phyloP scores from a whole-genome alignment of 1,284 basidiomycete genomes.

The Coniferiporia weirii region DNA sequence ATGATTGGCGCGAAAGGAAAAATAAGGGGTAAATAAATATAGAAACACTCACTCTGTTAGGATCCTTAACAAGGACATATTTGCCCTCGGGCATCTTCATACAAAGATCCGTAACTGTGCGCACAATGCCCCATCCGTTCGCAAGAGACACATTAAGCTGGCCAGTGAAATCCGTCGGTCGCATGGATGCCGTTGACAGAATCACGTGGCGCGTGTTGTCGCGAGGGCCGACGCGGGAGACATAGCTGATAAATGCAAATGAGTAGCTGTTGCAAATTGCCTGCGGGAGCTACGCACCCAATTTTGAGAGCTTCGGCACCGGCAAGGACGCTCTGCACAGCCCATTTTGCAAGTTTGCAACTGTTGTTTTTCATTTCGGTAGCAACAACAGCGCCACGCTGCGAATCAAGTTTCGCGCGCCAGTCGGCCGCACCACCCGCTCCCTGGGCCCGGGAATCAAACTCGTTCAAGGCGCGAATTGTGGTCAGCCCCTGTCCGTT shows the following conservation, averaged over 20 bases:
- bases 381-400: constrained; percentile 96
- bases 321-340: constrained; percentile 92
- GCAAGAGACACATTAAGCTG: constrained; percentile 94
- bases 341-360: constrained; percentile 97
- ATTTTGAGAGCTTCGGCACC: constrained; percentile 98
- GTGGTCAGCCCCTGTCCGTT: constrained; percentile 82
- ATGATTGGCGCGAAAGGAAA: neutral
- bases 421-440: constrained; percentile 95
- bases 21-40: neutral
- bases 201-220: constrained; percentile 96
- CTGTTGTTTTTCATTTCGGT: constrained; percentile 99
- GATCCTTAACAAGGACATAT: constrained; percentile 93
- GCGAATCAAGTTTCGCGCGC: constrained; percentile 92
- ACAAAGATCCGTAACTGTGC: constrained; percentile 87
- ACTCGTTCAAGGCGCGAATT: constrained; percentile 96
- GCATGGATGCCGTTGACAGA: constrained; percentile 91
- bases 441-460: constrained; percentile 88
- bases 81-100: constrained; percentile 96
- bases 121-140: constrained; percentile 98
- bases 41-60: constrained; percentile 75
- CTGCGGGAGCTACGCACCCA: constrained; percentile 54
- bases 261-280: constrained; percentile 6
- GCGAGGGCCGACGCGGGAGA: constrained; percentile 90
- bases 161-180: constrained; percentile 89
- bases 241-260: constrained; percentile 53